Evolutionary conservation across 1,284 basidiomycete genomes (phyloP).

Genomic region (Malassezia psittaci): DNA sequence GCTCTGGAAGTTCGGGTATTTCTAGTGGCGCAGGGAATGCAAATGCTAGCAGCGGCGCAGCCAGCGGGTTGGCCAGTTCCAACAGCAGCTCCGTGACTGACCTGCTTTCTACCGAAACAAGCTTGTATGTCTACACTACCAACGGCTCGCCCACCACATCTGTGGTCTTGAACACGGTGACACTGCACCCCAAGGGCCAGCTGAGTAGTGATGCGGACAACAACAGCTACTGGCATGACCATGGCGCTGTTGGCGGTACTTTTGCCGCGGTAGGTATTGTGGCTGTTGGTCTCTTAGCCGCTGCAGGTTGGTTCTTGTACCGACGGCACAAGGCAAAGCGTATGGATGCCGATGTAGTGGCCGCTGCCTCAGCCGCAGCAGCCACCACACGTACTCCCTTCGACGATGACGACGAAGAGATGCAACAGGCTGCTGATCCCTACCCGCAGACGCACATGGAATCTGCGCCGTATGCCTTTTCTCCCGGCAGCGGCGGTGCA

Average conservation of each 20-base stretch:
- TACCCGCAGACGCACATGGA: not conserved
- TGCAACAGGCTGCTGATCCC: constrained; percentile 11
- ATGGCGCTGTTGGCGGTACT: constrained; percentile 43
- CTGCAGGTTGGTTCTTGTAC: constrained; percentile 35
- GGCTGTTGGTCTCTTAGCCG: constrained; percentile 26
- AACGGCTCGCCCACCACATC: not conserved
- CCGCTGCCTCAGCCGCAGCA: constrained; percentile 43
- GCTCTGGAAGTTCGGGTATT: not conserved
- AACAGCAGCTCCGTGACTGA: not conserved
- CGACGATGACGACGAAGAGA: constrained; percentile 47
- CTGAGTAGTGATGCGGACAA: not conserved
- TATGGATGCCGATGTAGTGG: constrained; percentile 47
- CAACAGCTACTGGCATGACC: constrained; percentile 36
- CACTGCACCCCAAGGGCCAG: constrained; percentile 1
- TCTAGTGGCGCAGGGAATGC: not conserved
- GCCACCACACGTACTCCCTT: constrained; percentile 45
- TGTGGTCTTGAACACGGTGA: not conserved
- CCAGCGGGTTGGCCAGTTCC: not conserved
- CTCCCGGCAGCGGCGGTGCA: not conserved
- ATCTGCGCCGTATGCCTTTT: not conserved
- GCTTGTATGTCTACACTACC: constrained; percentile 3
- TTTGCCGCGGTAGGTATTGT: constrained; percentile 46
- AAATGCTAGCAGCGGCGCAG: not conserved
- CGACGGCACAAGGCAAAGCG: constrained; percentile 36
- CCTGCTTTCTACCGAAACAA: not conserved